Conservation (phyloP, 768 basidiomycete genomes). For the Paxillus ammoniavirescens region DNA sequence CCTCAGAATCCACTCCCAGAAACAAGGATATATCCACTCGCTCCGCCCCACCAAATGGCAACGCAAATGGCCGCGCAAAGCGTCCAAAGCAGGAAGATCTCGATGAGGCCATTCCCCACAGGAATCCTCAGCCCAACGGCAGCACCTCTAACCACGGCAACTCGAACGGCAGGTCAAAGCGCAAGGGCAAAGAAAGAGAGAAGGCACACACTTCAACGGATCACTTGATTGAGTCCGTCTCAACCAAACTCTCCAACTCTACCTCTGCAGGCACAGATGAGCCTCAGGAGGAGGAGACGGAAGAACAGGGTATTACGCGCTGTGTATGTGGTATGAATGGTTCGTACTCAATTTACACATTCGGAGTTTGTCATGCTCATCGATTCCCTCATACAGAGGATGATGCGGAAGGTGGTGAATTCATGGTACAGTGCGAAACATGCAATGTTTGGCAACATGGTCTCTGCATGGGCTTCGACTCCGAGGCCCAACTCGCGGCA, state of each 20-base stretch:
- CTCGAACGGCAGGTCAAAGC: slow-evolving; percentile 48
- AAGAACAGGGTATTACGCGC: slow-evolving; percentile 63
- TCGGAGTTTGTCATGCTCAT: slow-evolving; percentile 20
- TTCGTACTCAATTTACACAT: slow-evolving; percentile 35
- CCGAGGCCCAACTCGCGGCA: slow-evolving; percentile 69
- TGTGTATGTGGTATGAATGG: slow-evolving; percentile 85
- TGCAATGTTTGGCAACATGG: slow-evolving; percentile 99
- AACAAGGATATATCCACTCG: slow-evolving; percentile 40
- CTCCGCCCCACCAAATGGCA: slow-evolving; percentile 38
- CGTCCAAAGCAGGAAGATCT: slow-evolving; percentile 73
- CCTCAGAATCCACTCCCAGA: slow-evolving; percentile 45
- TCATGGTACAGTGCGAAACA: slow-evolving; percentile 97
- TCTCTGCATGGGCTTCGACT: slow-evolving; percentile 89
- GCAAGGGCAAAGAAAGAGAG: slow-evolving; percentile 68
- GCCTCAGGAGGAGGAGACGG: slow-evolving; percentile 45
- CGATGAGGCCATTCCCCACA: slow-evolving; percentile 55
- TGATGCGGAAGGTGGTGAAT: slow-evolving; percentile 82
- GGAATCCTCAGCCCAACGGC: slow-evolving; percentile 39
- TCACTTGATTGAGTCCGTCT: slow-evolving; percentile 26
- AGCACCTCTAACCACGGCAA: slow-evolving; percentile 27
- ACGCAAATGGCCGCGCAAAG: slow-evolving; percentile 46
- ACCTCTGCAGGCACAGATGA: slow-evolving; percentile 34
- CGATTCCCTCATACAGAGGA: slow-evolving; percentile 46
- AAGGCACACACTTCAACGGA: slow-evolving; percentile 35
- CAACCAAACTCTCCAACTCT: slow-evolving; percentile 28